Evolutionary conservation across 345 rosid genomes (phyloP), one percentile per base, ranked within the genome.

Genomic region (Adansonia digitata): DNA sequence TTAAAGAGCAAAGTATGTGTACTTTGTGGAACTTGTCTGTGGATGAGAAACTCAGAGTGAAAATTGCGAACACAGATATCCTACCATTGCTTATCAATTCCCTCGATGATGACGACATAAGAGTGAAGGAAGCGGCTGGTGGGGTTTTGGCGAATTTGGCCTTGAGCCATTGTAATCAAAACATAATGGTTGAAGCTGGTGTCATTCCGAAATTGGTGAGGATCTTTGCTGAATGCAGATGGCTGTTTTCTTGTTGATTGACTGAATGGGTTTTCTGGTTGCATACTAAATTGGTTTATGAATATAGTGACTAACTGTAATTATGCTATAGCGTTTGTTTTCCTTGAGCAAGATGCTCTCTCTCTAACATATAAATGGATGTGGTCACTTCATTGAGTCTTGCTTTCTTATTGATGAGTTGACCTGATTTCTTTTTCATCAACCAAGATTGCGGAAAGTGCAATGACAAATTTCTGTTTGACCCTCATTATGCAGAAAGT

Each of bases 11-110:
- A 80, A 80, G 93, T 65, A 61, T 94, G 53, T 90, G 93, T 81
- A 79, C 88, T 67, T 59, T 94, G 74, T 92, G 97, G 94, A 92
- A 94, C 87, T 83, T 94, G 77, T 86, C 98, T 49, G 92, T 86
- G 24, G 97, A 94, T 71, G 91, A 90, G 84, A 82, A 88, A 52
- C 71, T 82, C 43, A 85, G 97, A 71, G 78, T 78, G 45, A 90
- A 86, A 78, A 90, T 88, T 84, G 93, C 92, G 1, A 79, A 78
- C 42, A 51, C 70, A 56, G 93, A 92, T 66, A 78, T 83, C 55
- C 71, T 94, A 76, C 86, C 79, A 29, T 79, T 91, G 26, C 85
- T 94, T 69, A 77, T 94, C 74, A 83, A 84, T 79, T 87, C 82
- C 68, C 79, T 94, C 64, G 88, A 85, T 79, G 92, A 89, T 51